Base-by-base conservation (phyloP, 371 early-diverging fungal species). In the Mortierella sp. region DNA sequence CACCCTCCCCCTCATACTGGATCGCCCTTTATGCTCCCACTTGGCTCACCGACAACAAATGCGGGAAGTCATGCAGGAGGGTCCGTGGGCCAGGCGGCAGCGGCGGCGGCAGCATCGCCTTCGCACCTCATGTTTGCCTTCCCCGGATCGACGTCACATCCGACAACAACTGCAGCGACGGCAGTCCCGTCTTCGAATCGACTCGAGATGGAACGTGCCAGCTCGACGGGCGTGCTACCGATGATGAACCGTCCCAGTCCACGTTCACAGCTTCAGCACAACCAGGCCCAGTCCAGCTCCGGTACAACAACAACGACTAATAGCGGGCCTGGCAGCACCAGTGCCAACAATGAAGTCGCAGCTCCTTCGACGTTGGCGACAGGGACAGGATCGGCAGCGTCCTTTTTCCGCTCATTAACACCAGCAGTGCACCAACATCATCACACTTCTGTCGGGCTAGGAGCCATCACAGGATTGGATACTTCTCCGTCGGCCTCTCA, bases 21-120 rank as follows among this genome's bases (percentile, higher is more conserved):
- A 12, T 70, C 86, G 12, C 77, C 82, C 1, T 85, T 85, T 43
- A 55, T 85, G 63, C 29, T 77, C 27, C 80, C 86, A 8, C 71
- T 81, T 2, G 46, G 75, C 14, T 38, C 78, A 12, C 35, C 74
- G 24, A 24, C 72, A 4, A 4, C 49, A 51, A 72, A 49, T 18
- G 35, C 72, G 27, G 46, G 29, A 60, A 60, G 60, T 60, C 29
- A 60, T 41, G 63, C 27, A 58, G 14, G 38, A 38, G 32, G 35
- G 27, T 54, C 71, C n/a, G 43, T 32, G 35, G 70, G 75, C 16
- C 76, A 65, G 48, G 48, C 48, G 48, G 48, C 48, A 2, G 48
- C 48, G 38, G 43, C 44, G 27, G 48, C 80, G 14, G 46, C 71
- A 14, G 46, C 77, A 27, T 78, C 79, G 8, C 83, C 83, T 2